These are phyloP conservation scores for Arbutus unedo DNA, from an alignment of 148 eudicot species.

Conservation along the genomic window DNA sequence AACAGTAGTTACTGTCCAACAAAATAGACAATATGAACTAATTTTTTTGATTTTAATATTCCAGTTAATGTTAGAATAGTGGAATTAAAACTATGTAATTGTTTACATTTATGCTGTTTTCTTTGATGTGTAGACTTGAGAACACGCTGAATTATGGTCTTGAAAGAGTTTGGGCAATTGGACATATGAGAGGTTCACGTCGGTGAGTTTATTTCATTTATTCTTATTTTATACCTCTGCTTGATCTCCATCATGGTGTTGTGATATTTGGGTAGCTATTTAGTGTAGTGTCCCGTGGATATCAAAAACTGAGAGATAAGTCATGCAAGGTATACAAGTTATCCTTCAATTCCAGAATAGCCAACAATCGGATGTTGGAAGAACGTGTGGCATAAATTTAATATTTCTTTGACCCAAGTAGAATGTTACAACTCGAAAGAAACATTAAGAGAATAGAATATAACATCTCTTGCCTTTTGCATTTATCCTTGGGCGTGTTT, in stretches of 20 bases:
- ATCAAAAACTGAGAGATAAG: not conserved
- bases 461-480: not conserved
- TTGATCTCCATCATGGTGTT: not conserved
- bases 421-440: not conserved
- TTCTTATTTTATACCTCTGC: not conserved
- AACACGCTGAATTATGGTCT: conserved; percentile 85
- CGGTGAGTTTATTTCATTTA: conserved; percentile 38
- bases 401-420: not conserved
- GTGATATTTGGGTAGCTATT: not conserved
- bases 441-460: not conserved
- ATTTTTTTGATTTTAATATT: not conserved
- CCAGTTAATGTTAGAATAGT: not conserved
- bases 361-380: not conserved
- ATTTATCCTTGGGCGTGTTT: conserved; percentile 11
- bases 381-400: not conserved
- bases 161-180: conserved; percentile 94
- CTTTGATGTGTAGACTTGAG: conserved; percentile 63
- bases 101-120: conserved; percentile 7
- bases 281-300: not conserved
- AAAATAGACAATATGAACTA: not conserved
- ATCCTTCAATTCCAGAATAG: not conserved
- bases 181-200: conserved; percentile 79
- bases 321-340: not conserved
- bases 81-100: not conserved
- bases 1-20: not conserved